Percentiles rank a stretch among this genome's conserved stretches.
Evolutionary conservation across 768 basidiomycete species (phyloP).

Genomic region (Krasilnikovozyma curviuscula): DNA sequence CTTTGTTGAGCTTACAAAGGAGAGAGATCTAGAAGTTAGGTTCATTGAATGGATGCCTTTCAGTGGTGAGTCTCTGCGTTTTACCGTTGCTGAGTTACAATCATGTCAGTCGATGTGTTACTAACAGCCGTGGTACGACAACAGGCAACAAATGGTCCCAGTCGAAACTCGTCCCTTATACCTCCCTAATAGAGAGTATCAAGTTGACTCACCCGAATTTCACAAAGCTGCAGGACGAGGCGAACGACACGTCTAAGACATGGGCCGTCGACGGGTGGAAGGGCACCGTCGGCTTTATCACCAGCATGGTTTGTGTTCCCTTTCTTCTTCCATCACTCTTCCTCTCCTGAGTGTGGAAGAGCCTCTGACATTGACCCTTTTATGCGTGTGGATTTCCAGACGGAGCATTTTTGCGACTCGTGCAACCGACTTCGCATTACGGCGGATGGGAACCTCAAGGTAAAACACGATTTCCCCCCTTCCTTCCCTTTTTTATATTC

Average conservation of each 20-base stretch:
- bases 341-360: background rate
- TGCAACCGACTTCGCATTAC: conserved; percentile 71
- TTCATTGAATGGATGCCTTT: conserved; percentile 96
- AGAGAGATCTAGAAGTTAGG: conserved; percentile 46
- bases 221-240: conserved; percentile 37
- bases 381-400: conserved; percentile 33
- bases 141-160: conserved; percentile 72
- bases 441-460: conserved; percentile 83
- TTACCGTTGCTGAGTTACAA: background rate
- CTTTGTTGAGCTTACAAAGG: conserved; percentile 56
- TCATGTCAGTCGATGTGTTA: background rate
- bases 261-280: conserved; percentile 51
- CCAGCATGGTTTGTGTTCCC: conserved; percentile 13
- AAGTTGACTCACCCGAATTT: conserved; percentile 33
- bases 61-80: conserved; percentile 35
- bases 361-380: background rate
- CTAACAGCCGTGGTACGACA: background rate
- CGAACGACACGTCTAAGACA: conserved; percentile 62
- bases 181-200: conserved; percentile 40
- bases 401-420: conserved; percentile 71
- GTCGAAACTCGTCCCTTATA: conserved; percentile 60
- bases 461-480: conserved; percentile 15
- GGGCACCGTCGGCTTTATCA: conserved; percentile 67
- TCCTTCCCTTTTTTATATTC: background rate
- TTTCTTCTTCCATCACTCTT: background rate